Evolutionary conservation across 331 rosid genomes (phyloP), one percentile per base, ranked within the genome.

Genomic region (Quercus tomentella): DNA sequence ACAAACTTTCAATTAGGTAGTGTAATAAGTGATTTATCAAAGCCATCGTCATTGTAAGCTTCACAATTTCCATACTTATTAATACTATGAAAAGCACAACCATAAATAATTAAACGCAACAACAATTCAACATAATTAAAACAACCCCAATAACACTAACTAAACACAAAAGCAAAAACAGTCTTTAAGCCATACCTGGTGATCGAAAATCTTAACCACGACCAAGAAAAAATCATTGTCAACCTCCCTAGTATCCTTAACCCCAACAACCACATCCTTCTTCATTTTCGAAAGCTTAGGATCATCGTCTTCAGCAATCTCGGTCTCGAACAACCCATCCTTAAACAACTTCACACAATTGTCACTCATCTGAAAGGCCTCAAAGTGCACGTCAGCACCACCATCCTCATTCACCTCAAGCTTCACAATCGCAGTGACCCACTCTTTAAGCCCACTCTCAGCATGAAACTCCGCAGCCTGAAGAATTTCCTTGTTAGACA

Each of bases 351-450:
- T 87, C 35, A 93, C 76, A 72, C 99, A 96, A 35, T 86, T 77
- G 79, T 96, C 99, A 86, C 98, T 96, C 97, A 96, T 92, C 89
- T 93, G 97, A 89, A 96, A 96, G 1, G 98, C 97, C 75, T 96
- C 99, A 22, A 96, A 93, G 78, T 93, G 98, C 54, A 96, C 98
- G 85, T 91, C 97, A 18, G 97, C 97, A 9, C 79, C 90, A 26
- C 88, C 90, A 10, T 96, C 98, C 76, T 92, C 98, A 56, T 88
- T 93, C 76, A 93, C 97, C 89, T 93, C 97, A 75, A 96, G 82
- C 84, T 96, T 96, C 65, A 96, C 98, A 54, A 96, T 68, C 0
- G 97, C 98, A 7, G 99, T 93, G 43, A 96, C 98, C 99, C 99
- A 96, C 86, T 93, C 99, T 88, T 92, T 92, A 84, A 96, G 74